phyloP scores from a whole-genome alignment of 2,329 filamentous ascomycete genomes.

The Arthrobotrys iridis region DNA sequence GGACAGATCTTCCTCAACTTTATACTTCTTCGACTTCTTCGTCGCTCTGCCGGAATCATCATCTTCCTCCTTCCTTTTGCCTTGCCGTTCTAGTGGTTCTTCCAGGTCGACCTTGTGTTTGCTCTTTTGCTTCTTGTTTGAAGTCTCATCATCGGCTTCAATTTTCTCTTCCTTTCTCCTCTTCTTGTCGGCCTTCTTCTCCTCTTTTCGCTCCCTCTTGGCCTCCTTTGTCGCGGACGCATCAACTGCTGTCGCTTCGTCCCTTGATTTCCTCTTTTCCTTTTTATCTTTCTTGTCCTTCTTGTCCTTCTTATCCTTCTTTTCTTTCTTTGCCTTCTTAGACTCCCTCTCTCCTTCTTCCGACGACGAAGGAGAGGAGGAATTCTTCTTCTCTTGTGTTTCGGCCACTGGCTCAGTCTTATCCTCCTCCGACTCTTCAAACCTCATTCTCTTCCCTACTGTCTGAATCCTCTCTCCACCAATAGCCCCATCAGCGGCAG shows the following conservation, averaged over 20 bases:
- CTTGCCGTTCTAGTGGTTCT: constrained; percentile 1
- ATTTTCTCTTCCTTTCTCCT: constrained; percentile 12
- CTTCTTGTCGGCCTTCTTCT: not conserved
- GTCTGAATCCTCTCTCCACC: constrained; percentile 42
- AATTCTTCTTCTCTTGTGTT: not conserved
- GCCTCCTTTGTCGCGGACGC: constrained; percentile 13
- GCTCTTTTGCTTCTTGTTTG: constrained; percentile 39
- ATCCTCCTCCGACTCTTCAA: not conserved
- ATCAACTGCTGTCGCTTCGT: not conserved
- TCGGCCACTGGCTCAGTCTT: not conserved
- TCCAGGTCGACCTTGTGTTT: constrained; percentile 34
- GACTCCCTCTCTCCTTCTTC: not conserved
- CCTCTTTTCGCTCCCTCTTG: constrained; percentile 26
- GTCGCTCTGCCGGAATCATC: not conserved
- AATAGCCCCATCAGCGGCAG: not conserved
- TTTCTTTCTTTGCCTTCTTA: constrained; percentile 28
- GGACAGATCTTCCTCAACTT: not conserved
- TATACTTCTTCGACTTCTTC: constrained; percentile 31
- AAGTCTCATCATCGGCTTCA: not conserved
- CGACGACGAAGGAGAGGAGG: not conserved
- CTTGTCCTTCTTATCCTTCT: not conserved
- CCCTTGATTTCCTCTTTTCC: constrained; percentile 14
- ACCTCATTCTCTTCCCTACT: constrained; percentile 30
- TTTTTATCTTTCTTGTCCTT: constrained; percentile 20
- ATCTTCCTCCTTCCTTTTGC: constrained; percentile 34